Evolutionary conservation across 179 eudicot species (phyloP).

Genomic region (Gypsophila paniculata): DNA sequence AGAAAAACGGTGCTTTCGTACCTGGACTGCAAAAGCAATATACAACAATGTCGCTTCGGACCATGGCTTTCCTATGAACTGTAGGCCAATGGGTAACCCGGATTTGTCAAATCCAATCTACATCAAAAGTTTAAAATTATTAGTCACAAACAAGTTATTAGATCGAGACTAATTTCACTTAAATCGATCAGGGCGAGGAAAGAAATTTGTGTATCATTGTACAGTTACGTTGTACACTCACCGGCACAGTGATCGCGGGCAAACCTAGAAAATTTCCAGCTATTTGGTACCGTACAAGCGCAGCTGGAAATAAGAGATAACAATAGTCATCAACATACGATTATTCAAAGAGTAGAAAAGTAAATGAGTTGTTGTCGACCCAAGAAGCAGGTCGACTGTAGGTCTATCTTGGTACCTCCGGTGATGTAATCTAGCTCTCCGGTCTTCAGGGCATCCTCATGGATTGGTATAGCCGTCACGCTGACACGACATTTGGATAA

Average conservation of each 20-base stretch:
- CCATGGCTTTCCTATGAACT: slow-evolving; percentile 87
- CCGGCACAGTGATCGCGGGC: slow-evolving; percentile 92
- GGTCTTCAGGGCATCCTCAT: slow-evolving; percentile 44
- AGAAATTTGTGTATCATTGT: no score
- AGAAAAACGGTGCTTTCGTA: slow-evolving; percentile 19
- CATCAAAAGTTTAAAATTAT: not conserved
- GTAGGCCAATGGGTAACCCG: slow-evolving; percentile 95
- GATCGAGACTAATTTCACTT: not conserved
- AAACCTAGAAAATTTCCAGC: slow-evolving; percentile 92
- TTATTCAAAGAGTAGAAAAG: no score
- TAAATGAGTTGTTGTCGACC: no score
- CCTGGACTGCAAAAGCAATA: slow-evolving; percentile 74
- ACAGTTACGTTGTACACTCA: slow-evolving; percentile 27
- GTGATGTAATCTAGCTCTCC: slow-evolving; percentile 75
- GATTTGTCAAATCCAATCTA: slow-evolving; percentile 80
- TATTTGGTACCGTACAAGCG: slow-evolving; percentile 70
- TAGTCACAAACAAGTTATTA: no score
- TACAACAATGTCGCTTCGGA: slow-evolving; percentile 71
- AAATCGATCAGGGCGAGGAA: not conserved
- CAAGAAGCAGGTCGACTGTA: not conserved
- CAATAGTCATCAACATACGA: no score
- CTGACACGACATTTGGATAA: slow-evolving; percentile 43
- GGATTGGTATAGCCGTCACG: slow-evolving; percentile 52
- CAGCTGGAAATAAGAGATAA: slow-evolving; percentile 54
- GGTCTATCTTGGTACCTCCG: slow-evolving; percentile 67